Percentiles rank a stretch among this genome's conserved stretches.
These are phyloP conservation scores for Nicotiana undulata DNA, from an alignment of 257 asterid genomes.

Conservation along the genomic window DNA sequence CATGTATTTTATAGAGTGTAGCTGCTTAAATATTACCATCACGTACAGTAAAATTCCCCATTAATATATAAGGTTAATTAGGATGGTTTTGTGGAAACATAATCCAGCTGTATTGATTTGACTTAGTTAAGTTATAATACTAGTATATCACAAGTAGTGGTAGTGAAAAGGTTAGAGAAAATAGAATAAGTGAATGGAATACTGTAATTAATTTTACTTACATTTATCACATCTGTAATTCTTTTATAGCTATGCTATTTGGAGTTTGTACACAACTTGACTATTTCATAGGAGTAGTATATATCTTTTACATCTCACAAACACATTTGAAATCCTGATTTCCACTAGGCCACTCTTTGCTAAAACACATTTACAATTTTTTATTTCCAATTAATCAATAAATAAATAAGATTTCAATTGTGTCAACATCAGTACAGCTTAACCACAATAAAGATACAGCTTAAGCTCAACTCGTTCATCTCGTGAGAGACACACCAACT, in stretches of 20 bases:
- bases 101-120: neutral
- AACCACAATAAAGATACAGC: slow-evolving; percentile 18
- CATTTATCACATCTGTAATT: neutral
- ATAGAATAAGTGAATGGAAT: neutral
- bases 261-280: too few species aligned
- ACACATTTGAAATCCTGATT: too few species aligned
- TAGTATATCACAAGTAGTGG: neutral
- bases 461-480: slow-evolving; percentile 22
- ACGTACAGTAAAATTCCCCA: neutral
- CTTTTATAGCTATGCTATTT: too few species aligned
- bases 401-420: neutral
- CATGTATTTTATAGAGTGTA: neutral
- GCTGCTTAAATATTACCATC: neutral
- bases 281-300: too few species aligned
- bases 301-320: too few species aligned
- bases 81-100: neutral
- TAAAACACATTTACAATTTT: neutral
- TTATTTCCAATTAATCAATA: neutral
- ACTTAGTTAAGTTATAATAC: neutral
- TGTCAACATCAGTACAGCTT: slow-evolving; percentile 43
- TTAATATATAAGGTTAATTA: neutral
- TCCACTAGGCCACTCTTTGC: too few species aligned
- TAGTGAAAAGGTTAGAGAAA: neutral
- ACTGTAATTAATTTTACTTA: neutral
- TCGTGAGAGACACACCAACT: neutral